Evolutionary conservation across 192 early-diverging fungal species (phyloP), one percentile per base, ranked within the genome.

Genomic region (Entomortierella lignicola): DNA sequence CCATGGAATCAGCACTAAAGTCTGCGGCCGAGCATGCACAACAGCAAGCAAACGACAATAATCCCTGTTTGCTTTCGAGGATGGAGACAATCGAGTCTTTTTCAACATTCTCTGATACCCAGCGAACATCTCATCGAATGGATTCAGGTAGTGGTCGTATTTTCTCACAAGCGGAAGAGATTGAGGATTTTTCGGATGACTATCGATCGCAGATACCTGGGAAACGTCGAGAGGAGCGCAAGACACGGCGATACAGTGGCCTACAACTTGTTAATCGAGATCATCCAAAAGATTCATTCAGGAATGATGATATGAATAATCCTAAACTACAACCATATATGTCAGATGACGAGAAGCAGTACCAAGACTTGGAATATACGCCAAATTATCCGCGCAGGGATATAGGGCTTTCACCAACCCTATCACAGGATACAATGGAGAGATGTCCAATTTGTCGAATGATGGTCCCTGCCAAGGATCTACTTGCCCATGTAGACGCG

Each of bases 151-250:
- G 2, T 29, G 29, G n/a, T 30, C 29, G 23, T 8, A 27, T 29
- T 7, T 25, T 41, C 1, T 79, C 63, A 0, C 62, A 63, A 29
- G 23, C 30, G 2, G 75, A 79, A 18, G 75, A 79, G 25, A 70
- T 79, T 31, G 75, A 64, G 10, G 53, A 50, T 18, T 70, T 79
- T 50, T 69, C 75, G 1, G 75, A 79, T 31, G 75, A 79, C 15
- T 44, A 55, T n/a, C 56, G 48, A 29, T 55, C 54, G 11, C 52
- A 59, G 56, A 43, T 20, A 23, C 1, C 31, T 21, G 20, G 13
- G 21, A 29, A 30, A 1, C 27, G 18, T 17, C 67, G 27, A 26
- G 42, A 25, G 3, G 57, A 65, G 34, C 72, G 63, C 18, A 60
- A 31, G 23, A 18, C 25, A 4, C 32, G 52, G 20, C 43, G 75